Evolutionary conservation across 805 yeast species (phyloP).

Genomic region (Kodamaea neixiangensis): DNA sequence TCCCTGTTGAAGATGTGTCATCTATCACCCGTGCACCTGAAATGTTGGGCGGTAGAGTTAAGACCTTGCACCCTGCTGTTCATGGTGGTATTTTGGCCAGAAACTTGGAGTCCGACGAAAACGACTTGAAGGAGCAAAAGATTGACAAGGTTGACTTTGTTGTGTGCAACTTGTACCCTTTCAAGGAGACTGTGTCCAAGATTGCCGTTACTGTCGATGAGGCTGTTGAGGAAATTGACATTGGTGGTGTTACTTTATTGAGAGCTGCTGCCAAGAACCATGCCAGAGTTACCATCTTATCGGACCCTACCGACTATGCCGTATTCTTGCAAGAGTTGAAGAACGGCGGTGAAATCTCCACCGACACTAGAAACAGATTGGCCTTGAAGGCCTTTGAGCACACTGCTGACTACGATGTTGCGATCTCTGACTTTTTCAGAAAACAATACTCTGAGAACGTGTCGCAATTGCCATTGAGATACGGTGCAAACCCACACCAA

Average conservation of each 20-base stretch:
- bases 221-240: slow-evolving; percentile 98
- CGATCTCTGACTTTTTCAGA: slow-evolving; percentile 96
- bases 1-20: slow-evolving; percentile 95
- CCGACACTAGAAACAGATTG: slow-evolving; percentile 72
- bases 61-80: slow-evolving; percentile 97
- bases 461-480: slow-evolving; percentile 91
- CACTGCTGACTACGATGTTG: slow-evolving; percentile 96
- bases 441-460: slow-evolving; percentile 90
- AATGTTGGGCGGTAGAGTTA: slow-evolving; percentile 98
- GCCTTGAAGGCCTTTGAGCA: slow-evolving; percentile 98
- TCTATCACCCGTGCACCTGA: slow-evolving; percentile 98
- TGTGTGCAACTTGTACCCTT: slow-evolving; percentile 96
- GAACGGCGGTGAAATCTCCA: slow-evolving; percentile 72
- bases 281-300: slow-evolving; percentile 89
- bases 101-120: slow-evolving; percentile 85
- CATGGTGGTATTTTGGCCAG: slow-evolving; percentile 98
- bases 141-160: slow-evolving; percentile 96
- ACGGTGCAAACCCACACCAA: slow-evolving; percentile 99
- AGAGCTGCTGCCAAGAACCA: slow-evolving; percentile 99
- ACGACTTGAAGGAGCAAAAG: slow-evolving; percentile 83
- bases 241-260: slow-evolving; percentile 93
- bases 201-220: slow-evolving; percentile 94
- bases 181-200: slow-evolving; percentile 95
- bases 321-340: slow-evolving; percentile 79
- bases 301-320: slow-evolving; percentile 94